A percentile compares a stretch with the other conserved stretches of the same genome.
phyloP scores from a whole-genome alignment of 75 land plant species.

The Cunninghamia lanceolata region DNA sequence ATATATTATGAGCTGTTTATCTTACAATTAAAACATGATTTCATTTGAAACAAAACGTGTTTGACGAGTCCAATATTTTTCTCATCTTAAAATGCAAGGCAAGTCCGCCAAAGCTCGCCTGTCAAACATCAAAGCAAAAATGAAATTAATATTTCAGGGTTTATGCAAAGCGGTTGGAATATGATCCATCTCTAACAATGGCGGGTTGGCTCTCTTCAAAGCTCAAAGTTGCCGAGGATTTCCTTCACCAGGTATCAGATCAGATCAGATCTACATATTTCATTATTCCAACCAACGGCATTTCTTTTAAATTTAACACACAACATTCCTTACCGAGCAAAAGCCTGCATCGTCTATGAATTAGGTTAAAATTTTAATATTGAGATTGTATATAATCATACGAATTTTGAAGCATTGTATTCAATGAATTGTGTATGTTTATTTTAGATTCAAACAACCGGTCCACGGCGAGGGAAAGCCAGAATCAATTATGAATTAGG shows the following conservation, averaged over 20 bases:
- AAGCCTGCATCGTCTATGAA: not conserved
- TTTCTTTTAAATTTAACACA: not conserved
- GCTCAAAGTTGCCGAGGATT: constrained; percentile 82
- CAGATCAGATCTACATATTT: not conserved
- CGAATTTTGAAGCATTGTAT: not conserved
- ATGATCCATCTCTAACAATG: constrained; percentile 34
- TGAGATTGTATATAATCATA: not conserved
- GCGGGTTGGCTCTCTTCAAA: constrained; percentile 92
- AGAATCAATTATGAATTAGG: not conserved
- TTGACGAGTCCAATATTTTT: too few relatives aligned
- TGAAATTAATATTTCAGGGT: not conserved
- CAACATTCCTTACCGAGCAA: not conserved
- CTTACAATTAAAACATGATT: too few relatives aligned
- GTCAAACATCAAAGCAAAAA: too few relatives aligned
- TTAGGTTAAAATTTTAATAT: not conserved
- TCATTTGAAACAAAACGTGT: too few relatives aligned
- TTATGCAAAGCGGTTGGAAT: not conserved
- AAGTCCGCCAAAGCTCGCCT: too few relatives aligned
- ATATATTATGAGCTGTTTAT: too few relatives aligned
- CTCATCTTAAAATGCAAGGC: too few relatives aligned
- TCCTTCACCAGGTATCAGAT: constrained; percentile 79
- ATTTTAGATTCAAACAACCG: not conserved
- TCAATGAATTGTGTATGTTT: not conserved
- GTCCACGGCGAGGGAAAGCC: not conserved
- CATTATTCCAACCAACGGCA: not conserved